Evolutionary conservation across 805 yeast genomes (phyloP).

Genomic region (Cyberlindnera mycetangii): DNA sequence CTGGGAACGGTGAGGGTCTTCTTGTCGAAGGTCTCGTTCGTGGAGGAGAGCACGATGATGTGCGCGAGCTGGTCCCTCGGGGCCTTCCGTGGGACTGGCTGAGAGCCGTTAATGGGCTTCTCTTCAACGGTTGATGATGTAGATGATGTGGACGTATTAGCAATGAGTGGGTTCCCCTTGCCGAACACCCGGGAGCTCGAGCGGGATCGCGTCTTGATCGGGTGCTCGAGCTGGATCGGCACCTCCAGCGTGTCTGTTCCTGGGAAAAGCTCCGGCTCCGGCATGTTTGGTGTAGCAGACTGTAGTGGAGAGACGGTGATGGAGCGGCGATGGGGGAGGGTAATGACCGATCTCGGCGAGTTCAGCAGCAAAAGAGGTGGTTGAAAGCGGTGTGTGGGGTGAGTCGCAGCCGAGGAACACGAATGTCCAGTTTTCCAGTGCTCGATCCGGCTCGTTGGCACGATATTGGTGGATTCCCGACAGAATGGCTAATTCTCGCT

Average conservation of each 20-base stretch:
- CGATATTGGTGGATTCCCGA: neutral
- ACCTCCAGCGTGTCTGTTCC: constrained; percentile 8
- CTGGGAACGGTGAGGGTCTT: constrained; percentile 79
- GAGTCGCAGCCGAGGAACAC: neutral
- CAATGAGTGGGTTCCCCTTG: constrained; percentile 8
- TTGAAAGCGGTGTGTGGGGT: neutral
- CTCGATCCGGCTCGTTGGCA: neutral
- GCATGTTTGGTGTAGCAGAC: neutral
- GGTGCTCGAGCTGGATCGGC: constrained; percentile 7
- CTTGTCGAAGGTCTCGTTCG: constrained; percentile 78
- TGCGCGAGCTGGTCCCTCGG: constrained; percentile 37
- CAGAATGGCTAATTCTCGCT: neutral
- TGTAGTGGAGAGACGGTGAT: too few relatives aligned
- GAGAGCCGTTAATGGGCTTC: too few relatives aligned
- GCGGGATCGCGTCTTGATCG: constrained; percentile 7
- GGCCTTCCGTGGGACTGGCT: neutral
- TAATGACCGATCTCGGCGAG: neutral
- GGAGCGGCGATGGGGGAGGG: neutral
- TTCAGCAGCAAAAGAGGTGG: neutral
- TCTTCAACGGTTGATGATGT: constrained; percentile 1
- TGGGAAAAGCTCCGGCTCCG: constrained; percentile 4
- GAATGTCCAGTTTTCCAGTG: neutral
- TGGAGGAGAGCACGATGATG: constrained; percentile 67
- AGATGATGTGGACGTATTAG: neutral
- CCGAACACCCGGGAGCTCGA: constrained; percentile 17